Conservation (phyloP, 176 grass and related monocot species). For the Musa troglodytarum region DNA sequence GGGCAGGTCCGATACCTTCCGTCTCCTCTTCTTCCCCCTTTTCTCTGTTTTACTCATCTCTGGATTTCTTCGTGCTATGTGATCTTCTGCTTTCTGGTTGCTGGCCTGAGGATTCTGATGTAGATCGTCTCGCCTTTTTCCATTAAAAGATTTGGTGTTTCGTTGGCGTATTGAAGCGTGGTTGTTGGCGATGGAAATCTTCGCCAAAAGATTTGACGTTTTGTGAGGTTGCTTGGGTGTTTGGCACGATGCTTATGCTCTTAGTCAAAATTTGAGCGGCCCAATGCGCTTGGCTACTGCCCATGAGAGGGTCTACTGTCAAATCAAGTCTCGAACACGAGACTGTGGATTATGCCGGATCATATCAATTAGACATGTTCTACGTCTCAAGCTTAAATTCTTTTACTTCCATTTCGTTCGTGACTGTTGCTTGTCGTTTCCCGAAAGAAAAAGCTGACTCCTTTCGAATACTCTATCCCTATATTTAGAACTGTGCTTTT, state of each 20-base stretch:
- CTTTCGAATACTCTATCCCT: neutral
- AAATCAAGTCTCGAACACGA: no score
- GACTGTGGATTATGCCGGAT: no score
- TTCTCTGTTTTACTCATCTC: neutral
- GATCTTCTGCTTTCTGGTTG: neutral
- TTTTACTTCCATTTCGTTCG: neutral
- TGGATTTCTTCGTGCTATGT: neutral
- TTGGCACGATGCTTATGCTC: no score
- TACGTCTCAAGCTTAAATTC: neutral
- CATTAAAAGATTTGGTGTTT: neutral
- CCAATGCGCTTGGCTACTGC: no score
- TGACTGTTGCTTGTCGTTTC: neutral
- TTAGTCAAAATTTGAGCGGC: no score
- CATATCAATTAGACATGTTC: no score
- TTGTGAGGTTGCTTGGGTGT: no score
- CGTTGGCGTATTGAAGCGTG: no score
- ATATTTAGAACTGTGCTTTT: neutral
- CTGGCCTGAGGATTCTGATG: neutral
- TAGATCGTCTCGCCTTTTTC: neutral
- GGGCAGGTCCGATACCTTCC: neutral
- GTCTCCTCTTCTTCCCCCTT: neutral
- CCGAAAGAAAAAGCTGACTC: neutral
- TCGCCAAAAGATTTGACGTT: no score
- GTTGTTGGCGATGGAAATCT: no score
- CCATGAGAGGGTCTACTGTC: no score